Conservation (phyloP, 768 basidiomycete genomes). For the Stropharia rugosoannulata region DNA sequence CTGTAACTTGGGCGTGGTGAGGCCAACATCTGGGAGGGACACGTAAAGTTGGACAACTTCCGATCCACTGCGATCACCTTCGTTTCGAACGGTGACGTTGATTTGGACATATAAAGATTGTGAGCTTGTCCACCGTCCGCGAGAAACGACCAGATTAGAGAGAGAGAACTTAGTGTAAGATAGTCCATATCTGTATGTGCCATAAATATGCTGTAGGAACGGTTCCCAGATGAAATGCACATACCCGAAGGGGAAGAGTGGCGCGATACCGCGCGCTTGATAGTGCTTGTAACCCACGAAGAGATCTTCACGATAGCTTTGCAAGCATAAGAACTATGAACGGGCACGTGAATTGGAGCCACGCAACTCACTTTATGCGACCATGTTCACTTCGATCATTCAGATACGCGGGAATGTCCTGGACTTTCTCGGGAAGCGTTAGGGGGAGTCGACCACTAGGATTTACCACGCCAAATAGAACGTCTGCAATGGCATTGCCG, state of each 20-base stretch:
- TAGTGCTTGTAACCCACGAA: constrained; percentile 75
- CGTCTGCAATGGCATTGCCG: constrained; percentile 64
- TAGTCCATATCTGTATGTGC: constrained; percentile 52
- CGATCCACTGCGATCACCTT: constrained; percentile 49
- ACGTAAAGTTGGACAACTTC: constrained; percentile 72
- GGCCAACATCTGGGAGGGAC: constrained; percentile 44
- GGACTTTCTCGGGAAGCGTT: constrained; percentile 55
- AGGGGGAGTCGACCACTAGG: constrained; percentile 60
- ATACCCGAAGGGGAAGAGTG: constrained; percentile 71
- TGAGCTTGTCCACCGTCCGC: constrained; percentile 18
- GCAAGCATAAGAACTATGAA: background rate
- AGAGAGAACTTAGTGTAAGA: constrained; percentile 74
- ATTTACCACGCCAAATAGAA: constrained; percentile 62
- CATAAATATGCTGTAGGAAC: background rate
- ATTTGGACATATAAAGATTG: constrained; percentile 34
- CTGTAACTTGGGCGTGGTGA: constrained; percentile 57
- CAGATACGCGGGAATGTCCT: constrained; percentile 62
- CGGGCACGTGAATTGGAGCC: background rate
- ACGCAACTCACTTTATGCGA: constrained; percentile 37
- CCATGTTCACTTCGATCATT: constrained; percentile 62
- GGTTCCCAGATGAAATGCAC: constrained; percentile 14
- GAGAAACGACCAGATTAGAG: constrained; percentile 41
- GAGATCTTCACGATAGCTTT: constrained; percentile 56
- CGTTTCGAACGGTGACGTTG: constrained; percentile 53
- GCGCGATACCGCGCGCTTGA: constrained; percentile 47